phyloP scores from a whole-genome alignment of 139 green algal genomes.

The Gonium pectorale region DNA sequence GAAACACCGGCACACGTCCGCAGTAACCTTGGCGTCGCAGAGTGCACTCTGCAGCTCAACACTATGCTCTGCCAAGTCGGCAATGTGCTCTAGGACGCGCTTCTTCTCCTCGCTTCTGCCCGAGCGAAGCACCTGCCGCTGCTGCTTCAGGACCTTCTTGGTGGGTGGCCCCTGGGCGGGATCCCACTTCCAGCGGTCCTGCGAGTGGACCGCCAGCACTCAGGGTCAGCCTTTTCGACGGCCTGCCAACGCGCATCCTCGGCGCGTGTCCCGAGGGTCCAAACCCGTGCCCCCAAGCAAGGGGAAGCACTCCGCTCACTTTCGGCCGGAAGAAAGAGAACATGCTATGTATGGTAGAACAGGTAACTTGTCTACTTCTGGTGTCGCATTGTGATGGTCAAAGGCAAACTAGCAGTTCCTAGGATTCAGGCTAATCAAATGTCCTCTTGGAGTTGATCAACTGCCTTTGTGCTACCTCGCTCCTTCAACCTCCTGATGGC shows the following conservation, averaged over 20 bases:
- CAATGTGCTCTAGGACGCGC: background rate
- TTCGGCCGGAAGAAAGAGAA: background rate
- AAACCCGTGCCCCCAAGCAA: too few species aligned
- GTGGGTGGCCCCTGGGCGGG: background rate
- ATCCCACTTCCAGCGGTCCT: constrained; percentile 42
- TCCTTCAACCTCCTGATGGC: too few species aligned
- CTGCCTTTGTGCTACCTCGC: too few species aligned
- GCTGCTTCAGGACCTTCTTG: background rate
- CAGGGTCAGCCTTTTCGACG: too few species aligned
- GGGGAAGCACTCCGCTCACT: too few species aligned
- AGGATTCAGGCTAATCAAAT: too few species aligned
- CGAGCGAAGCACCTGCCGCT: constrained; percentile 1
- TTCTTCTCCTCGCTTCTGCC: background rate
- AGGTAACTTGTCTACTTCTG: background rate
- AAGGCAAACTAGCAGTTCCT: too few species aligned
- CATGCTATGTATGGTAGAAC: background rate
- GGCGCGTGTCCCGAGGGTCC: too few species aligned
- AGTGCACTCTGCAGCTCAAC: background rate
- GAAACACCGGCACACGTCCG: background rate
- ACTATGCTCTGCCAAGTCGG: background rate
- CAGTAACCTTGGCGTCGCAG: background rate
- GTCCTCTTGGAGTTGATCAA: background rate
- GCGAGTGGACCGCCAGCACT: too few species aligned
- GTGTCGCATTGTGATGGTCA: too few species aligned
- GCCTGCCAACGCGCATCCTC: too few species aligned